These are phyloP conservation scores for Lanmaoa rubissima DNA, from an alignment of 768 basidiomycete genomes.

Conservation along the genomic window DNA sequence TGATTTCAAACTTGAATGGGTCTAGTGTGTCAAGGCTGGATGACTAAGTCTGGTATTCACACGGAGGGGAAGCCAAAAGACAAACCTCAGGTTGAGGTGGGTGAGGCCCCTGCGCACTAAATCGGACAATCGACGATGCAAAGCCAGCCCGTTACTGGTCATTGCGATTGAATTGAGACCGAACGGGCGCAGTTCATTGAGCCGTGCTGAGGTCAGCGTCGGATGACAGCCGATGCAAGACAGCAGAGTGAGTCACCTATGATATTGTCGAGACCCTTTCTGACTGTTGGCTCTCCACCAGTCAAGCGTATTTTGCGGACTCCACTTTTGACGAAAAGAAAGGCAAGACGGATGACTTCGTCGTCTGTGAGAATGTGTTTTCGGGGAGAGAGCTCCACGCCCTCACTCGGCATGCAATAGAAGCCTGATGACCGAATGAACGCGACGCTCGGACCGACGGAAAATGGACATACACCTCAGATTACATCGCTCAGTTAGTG, in stretches of 20 bases:
- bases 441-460: not conserved
- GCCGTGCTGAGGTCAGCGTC: constrained; percentile 42
- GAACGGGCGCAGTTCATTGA: constrained; percentile 57
- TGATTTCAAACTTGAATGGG: constrained; percentile 83
- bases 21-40: constrained; percentile 79
- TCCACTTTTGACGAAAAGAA: constrained; percentile 76
- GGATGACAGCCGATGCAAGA: not conserved
- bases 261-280: constrained; percentile 70
- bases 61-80: not conserved
- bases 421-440: constrained; percentile 51
- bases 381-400: constrained; percentile 70
- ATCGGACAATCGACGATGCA: constrained; percentile 69
- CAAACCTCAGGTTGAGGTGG: constrained; percentile 66
- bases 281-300: constrained; percentile 84
- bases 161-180: constrained; percentile 78
- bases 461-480: constrained; percentile 59
- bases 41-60: constrained; percentile 2
- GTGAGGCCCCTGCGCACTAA: constrained; percentile 72
- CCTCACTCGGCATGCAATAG: constrained; percentile 88
- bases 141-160: constrained; percentile 80
- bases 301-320: constrained; percentile 87
- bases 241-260: constrained; percentile 47
- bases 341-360: constrained; percentile 70
- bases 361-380: constrained; percentile 69
- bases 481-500: constrained; percentile 85